Conservation (phyloP, 257 asterid genomes). For the Petunia secreta region DNA sequence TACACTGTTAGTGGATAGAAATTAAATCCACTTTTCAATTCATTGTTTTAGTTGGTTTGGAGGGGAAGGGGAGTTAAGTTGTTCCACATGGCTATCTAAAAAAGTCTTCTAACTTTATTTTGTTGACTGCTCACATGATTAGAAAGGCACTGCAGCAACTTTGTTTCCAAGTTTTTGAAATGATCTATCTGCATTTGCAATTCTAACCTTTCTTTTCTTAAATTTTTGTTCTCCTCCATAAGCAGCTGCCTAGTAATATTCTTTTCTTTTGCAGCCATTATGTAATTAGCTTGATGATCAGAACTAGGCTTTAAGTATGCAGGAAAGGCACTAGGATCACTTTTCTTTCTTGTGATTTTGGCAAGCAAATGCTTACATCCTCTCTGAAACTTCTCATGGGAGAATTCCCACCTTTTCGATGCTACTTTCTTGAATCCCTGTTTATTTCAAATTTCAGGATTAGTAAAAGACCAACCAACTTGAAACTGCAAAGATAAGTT, state of each 20-base stretch:
- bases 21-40: neutral
- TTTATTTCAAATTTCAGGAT: neutral
- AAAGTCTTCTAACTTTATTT: conserved; percentile 32
- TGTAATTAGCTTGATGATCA: neutral
- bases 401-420: conserved; percentile 61
- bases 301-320: conserved; percentile 45
- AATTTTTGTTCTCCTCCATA: conserved; percentile 55
- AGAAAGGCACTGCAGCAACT: conserved; percentile 41
- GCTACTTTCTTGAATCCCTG: conserved; percentile 68
- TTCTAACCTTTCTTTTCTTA: conserved; percentile 43
- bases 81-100: neutral
- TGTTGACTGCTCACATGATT: conserved; percentile 27
- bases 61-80: no score
- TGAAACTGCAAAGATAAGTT: no score
- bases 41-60: no score
- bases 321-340: conserved; percentile 53
- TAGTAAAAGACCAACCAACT: neutral
- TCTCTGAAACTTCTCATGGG: conserved; percentile 55
- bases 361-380: conserved; percentile 48
- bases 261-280: neutral
- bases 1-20: neutral
- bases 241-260: conserved; percentile 20
- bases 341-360: conserved; percentile 55
- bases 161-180: conserved; percentile 50
- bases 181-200: conserved; percentile 56